Evolutionary conservation across 768 basidiomycete species (phyloP).

Genomic region (Hydnomerulius pinastri): DNA sequence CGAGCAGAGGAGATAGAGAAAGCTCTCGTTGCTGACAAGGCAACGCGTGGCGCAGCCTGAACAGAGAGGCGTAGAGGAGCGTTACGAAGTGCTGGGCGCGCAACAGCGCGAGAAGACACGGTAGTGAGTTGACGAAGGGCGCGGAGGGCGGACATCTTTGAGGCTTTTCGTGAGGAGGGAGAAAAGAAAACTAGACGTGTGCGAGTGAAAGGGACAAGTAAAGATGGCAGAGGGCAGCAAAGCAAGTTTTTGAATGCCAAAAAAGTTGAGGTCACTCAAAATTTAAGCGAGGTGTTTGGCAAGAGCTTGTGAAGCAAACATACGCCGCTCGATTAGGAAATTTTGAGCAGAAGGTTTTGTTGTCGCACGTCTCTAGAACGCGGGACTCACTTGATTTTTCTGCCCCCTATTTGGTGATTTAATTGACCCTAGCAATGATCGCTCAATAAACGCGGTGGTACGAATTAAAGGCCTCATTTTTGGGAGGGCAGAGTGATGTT

Average conservation of each 20-base stretch:
- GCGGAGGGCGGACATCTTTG: constrained; percentile 64
- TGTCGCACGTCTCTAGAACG: too few relatives aligned
- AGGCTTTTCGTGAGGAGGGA: not conserved
- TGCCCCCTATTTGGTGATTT: too few relatives aligned
- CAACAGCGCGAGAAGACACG: constrained; percentile 40
- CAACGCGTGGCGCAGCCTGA: constrained; percentile 13
- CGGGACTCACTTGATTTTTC: too few relatives aligned
- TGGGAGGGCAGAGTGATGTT: too few relatives aligned
- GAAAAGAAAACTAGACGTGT: constrained; percentile 6
- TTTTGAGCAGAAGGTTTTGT: not conserved
- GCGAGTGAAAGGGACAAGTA: not conserved
- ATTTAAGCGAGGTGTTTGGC: constrained; percentile 35
- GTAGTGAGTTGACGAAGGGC: constrained; percentile 57
- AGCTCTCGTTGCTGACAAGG: constrained; percentile 32
- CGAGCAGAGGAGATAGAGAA: constrained; percentile 43
- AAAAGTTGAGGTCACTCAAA: constrained; percentile 13
- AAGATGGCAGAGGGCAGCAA: not conserved
- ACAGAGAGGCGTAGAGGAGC: constrained; percentile 19
- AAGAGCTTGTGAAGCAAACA: constrained; percentile 34
- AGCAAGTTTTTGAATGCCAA: not conserved
- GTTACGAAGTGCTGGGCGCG: constrained; percentile 27
- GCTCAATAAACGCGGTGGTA: too few relatives aligned
- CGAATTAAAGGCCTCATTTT: too few relatives aligned
- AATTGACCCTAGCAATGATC: too few relatives aligned
- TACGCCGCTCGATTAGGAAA: constrained; percentile 18